A percentile compares a stretch with the other conserved stretches of the same genome.
phyloP scores from a whole-genome alignment of 1,284 basidiomycete species.

The Boletellus dicymbophilus region DNA sequence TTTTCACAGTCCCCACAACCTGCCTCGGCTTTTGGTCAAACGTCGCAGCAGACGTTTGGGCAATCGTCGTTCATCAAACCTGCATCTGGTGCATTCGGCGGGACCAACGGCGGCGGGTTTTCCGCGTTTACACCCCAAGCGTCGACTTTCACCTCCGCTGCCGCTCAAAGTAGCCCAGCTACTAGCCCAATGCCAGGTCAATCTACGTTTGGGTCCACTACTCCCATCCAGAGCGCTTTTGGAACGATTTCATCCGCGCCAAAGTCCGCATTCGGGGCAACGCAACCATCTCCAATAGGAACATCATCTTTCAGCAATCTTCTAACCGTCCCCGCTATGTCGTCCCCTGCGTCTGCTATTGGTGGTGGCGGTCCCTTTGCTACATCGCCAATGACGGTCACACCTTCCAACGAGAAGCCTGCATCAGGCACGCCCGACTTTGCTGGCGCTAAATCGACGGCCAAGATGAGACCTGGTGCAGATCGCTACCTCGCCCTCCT shows the following conservation, averaged over 20 bases:
- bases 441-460: conserved; percentile 38
- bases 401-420: conserved; percentile 25
- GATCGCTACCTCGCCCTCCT: conserved; percentile 60
- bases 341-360: conserved; percentile 20
- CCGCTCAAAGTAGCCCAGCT: conserved; percentile 12
- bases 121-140: conserved; percentile 37
- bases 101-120: conserved; percentile 35
- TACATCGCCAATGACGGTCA: conserved; percentile 23
- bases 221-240: conserved; percentile 28
- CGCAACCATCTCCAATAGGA: conserved; percentile 19
- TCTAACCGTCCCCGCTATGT: conserved; percentile 14
- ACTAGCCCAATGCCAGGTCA: conserved; percentile 19
- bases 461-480: conserved; percentile 41
- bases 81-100: conserved; percentile 32
- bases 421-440: conserved; percentile 45
- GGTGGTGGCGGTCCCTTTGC: conserved; percentile 28
- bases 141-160: conserved; percentile 26
- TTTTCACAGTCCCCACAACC: conserved; percentile 42
- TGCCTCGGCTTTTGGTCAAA: conserved; percentile 36
- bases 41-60: conserved; percentile 39
- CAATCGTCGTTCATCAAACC: conserved; percentile 34
- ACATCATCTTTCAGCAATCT: conserved; percentile 9
- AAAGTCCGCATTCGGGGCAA: conserved; percentile 33
- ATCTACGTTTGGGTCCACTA: conserved; percentile 32
- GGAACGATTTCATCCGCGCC: conserved; percentile 21